These are phyloP conservation scores for Collybiopsis confluens DNA, from an alignment of 768 basidiomycete species.

Conservation along the genomic window DNA sequence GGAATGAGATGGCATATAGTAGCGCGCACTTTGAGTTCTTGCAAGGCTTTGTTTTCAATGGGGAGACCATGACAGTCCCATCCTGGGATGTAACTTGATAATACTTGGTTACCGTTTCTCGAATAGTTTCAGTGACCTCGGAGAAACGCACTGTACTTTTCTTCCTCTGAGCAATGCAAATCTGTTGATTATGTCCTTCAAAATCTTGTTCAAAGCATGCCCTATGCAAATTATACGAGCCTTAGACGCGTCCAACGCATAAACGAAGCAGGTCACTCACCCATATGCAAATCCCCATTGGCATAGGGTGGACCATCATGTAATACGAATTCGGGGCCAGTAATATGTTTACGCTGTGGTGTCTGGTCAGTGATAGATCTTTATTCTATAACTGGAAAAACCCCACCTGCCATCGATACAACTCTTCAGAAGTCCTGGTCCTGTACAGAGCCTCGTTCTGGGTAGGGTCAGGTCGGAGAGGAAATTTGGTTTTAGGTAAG, in stretches of 20 bases:
- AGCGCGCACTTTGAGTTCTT: conserved; percentile 60
- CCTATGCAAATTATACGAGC: conserved; percentile 42
- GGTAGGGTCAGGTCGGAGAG: conserved; percentile 64
- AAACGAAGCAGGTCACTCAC: conserved; percentile 33
- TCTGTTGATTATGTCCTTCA: conserved; percentile 94
- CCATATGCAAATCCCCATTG: conserved; percentile 94
- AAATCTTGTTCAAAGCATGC: conserved; percentile 92
- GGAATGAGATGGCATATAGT: not conserved
- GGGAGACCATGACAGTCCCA: conserved; percentile 99
- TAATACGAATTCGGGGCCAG: conserved; percentile 72
- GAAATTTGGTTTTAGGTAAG: conserved; percentile 80
- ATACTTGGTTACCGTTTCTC: not conserved
- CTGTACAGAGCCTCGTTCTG: conserved; percentile 57
- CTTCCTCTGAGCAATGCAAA: conserved; percentile 76
- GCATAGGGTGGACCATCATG: conserved; percentile 98
- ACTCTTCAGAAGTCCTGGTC: conserved; percentile 51
- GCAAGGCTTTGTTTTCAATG: conserved; percentile 90
- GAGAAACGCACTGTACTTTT: conserved; percentile 66
- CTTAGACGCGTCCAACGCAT: not conserved
- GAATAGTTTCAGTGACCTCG: not conserved
- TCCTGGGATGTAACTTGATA: conserved; percentile 82
- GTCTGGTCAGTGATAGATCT: conserved; percentile 15
- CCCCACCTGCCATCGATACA: conserved; percentile 79
- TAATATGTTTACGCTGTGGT: conserved; percentile 66
- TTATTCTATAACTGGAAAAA: conserved; percentile 8